phyloP scores from a whole-genome alignment of 352 stramenopile species.

The Pythium dissimile region DNA sequence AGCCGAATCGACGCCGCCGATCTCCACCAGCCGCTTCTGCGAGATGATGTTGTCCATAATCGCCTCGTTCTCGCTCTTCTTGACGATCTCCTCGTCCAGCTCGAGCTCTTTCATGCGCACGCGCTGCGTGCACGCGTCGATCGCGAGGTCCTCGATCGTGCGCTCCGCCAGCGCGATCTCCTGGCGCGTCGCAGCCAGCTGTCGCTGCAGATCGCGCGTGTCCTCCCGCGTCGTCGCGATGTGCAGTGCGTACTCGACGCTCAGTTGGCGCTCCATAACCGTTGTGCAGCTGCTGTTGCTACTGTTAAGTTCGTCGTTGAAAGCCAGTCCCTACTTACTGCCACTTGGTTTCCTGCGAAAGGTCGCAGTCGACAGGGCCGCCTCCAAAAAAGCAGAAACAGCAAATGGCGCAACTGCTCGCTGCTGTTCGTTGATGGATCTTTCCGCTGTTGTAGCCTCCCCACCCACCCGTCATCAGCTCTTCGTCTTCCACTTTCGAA shows the following conservation, averaged over 20 bases:
- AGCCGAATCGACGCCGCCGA: slow-evolving; percentile 56
- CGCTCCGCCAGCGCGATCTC: slow-evolving; percentile 38
- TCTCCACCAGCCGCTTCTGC: slow-evolving; percentile 59
- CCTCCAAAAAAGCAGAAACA: too few relatives aligned
- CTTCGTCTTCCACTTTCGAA: background rate
- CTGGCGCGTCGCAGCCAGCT: slow-evolving; percentile 33
- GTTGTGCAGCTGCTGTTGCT: background rate
- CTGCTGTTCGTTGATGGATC: too few relatives aligned
- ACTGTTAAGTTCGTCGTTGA: slow-evolving; percentile 7
- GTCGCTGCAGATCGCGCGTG: slow-evolving; percentile 23
- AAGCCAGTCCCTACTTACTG: background rate
- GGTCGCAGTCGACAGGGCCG: too few relatives aligned
- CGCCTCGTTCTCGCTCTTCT: slow-evolving; percentile 38
- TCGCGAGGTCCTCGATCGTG: slow-evolving; percentile 46
- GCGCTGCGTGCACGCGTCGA: slow-evolving; percentile 40
- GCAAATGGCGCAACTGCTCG: too few relatives aligned
- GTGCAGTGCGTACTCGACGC: slow-evolving; percentile 34
- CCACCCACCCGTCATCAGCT: slow-evolving; percentile 5
- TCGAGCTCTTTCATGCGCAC: slow-evolving; percentile 61
- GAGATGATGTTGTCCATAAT: slow-evolving; percentile 52
- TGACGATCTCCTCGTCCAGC: slow-evolving; percentile 50
- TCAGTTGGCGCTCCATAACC: slow-evolving; percentile 12
- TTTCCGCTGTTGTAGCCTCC: slow-evolving; percentile 5
- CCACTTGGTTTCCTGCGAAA: slow-evolving; percentile 1
- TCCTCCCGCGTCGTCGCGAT: slow-evolving; percentile 42